A percentile compares a stretch with the other conserved stretches of the same genome.
Evolutionary conservation across 2,329 filamentous ascomycete genomes (phyloP).

Genomic region (Helotiales sp.): DNA sequence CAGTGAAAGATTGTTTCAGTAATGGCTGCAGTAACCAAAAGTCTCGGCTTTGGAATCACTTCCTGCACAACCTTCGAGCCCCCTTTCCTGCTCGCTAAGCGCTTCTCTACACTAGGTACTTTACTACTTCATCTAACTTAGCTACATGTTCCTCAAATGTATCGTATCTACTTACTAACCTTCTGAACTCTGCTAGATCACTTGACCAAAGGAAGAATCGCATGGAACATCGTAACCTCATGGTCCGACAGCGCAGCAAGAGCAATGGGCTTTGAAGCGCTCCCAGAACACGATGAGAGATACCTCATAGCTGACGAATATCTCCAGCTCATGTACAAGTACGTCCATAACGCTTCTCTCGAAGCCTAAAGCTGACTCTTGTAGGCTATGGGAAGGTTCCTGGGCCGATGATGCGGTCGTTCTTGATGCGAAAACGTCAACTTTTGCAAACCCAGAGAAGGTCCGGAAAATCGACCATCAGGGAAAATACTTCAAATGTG

Average conservation of each 20-base stretch:
- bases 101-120: conserved; percentile 66
- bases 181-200: too few relatives aligned
- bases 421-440: conserved; percentile 16
- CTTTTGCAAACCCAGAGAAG: conserved; percentile 52
- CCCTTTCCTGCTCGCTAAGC: conserved; percentile 64
- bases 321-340: conserved; percentile 64
- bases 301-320: conserved; percentile 66
- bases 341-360: too few relatives aligned
- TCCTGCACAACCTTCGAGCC: conserved; percentile 65
- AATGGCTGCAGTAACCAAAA: conserved; percentile 65
- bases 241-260: conserved; percentile 65
- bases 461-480: conserved; percentile 66
- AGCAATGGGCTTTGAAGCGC: conserved; percentile 57
- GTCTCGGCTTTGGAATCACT: conserved; percentile 66
- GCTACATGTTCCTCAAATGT: too few relatives aligned
- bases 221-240: conserved; percentile 66
- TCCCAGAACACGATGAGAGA: conserved; percentile 63
- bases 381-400: conserved; percentile 65
- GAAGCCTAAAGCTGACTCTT: too few relatives aligned
- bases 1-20: neutral
- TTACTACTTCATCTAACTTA: too few relatives aligned
- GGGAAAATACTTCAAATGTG: conserved; percentile 62
- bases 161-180: too few relatives aligned
- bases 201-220: conserved; percentile 59
- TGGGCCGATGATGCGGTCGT: conserved; percentile 61